phyloP scores from a whole-genome alignment of 768 basidiomycete species.

The Gautieria morchelliformis region DNA sequence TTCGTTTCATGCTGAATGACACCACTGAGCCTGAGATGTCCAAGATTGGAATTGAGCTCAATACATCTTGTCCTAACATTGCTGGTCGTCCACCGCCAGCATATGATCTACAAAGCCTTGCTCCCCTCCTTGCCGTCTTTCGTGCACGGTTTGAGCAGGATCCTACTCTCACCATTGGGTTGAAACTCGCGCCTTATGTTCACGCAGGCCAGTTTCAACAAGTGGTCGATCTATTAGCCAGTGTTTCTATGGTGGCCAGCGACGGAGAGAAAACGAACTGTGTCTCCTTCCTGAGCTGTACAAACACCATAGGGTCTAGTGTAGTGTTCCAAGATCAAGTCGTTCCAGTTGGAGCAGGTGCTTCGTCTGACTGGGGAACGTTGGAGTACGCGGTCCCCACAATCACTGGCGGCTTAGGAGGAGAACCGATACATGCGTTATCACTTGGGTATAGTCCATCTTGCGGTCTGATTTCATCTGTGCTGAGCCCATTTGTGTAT shows the following conservation, averaged over 20 bases:
- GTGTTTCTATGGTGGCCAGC: conserved; percentile 21
- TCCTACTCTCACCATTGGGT: conserved; percentile 50
- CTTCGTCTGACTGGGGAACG: neutral
- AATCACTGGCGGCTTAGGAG: conserved; percentile 63
- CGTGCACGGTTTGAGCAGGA: conserved; percentile 40
- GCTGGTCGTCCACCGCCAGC: conserved; percentile 49
- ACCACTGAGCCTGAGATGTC: conserved; percentile 19
- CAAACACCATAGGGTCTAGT: conserved; percentile 69
- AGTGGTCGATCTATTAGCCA: conserved; percentile 37
- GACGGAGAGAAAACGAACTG: conserved; percentile 27
- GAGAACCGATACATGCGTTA: conserved; percentile 64
- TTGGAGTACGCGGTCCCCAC: conserved; percentile 51
- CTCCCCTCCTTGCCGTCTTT: conserved; percentile 46
- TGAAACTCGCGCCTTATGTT: conserved; percentile 75
- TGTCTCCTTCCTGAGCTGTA: conserved; percentile 69
- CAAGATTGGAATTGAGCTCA: conserved; percentile 68
- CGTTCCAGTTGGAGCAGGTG: neutral
- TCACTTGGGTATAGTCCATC: conserved; percentile 52
- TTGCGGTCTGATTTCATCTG: neutral
- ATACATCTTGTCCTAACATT: conserved; percentile 82
- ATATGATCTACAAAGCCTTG: conserved; percentile 46
- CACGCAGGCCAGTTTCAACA: conserved; percentile 50
- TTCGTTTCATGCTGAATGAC: conserved; percentile 33
- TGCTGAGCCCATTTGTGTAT: neutral
- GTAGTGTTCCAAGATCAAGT: conserved; percentile 55